These are phyloP conservation scores for Tylopilus balloui DNA, from an alignment of 768 basidiomycete genomes.

Conservation along the genomic window DNA sequence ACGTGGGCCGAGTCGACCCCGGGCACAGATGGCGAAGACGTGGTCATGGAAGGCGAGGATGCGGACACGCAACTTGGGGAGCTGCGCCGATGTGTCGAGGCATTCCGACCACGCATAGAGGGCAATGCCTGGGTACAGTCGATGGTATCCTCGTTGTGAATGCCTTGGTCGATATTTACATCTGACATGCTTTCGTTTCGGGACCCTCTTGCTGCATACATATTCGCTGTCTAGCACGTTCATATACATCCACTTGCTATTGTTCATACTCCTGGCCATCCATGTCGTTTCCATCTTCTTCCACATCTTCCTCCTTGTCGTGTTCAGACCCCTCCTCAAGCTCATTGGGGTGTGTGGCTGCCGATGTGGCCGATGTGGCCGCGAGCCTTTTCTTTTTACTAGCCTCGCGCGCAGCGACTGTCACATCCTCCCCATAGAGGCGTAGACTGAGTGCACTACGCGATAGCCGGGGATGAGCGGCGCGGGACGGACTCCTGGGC, in stretches of 20 bases:
- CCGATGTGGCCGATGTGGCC: not conserved
- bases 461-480: not conserved
- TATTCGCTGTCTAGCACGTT: constrained; percentile 11
- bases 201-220: constrained; percentile 1
- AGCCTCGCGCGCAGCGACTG: constrained; percentile 42
- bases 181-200: not conserved
- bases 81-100: constrained; percentile 58
- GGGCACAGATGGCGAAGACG: constrained; percentile 39
- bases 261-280: constrained; percentile 9
- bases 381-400: constrained; percentile 21
- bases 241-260: constrained; percentile 11
- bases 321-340: constrained; percentile 3
- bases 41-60: constrained; percentile 48
- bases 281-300: constrained; percentile 7
- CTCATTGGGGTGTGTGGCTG: not conserved
- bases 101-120: constrained; percentile 67
- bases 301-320: not conserved
- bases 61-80: constrained; percentile 37
- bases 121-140: constrained; percentile 74
- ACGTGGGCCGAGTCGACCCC: constrained; percentile 50
- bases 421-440: constrained; percentile 78
- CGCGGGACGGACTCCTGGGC: not conserved
- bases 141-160: constrained; percentile 43
- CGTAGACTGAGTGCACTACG: constrained; percentile 81
- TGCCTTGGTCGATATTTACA: not conserved